These are phyloP conservation scores for Penicillium atrosanguineum DNA, from an alignment of 495 filamentous ascomycete genomes.

Conservation along the genomic window DNA sequence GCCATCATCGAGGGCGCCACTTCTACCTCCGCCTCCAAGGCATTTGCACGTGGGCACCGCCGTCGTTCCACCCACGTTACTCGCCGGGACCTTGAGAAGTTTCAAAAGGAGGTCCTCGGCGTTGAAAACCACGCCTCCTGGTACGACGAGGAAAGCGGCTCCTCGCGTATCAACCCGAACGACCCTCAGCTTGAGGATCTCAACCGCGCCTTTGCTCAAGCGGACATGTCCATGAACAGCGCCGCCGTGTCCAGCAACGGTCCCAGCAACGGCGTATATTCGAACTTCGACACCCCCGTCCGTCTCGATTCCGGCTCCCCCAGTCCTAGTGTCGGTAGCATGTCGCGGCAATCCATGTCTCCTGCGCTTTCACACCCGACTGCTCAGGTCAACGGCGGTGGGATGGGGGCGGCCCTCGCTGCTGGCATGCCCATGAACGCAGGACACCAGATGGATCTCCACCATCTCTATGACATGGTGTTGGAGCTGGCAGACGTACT, in stretches of 20 bases:
- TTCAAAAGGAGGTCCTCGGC: slow-evolving; percentile 42
- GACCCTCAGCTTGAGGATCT: slow-evolving; percentile 36
- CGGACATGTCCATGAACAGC: slow-evolving; percentile 39
- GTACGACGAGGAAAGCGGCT: slow-evolving; percentile 33
- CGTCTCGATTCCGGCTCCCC: slow-evolving; percentile 6
- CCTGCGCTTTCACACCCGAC: slow-evolving; percentile 33
- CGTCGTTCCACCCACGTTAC: slow-evolving; percentile 48
- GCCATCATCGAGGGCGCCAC: slow-evolving; percentile 39
- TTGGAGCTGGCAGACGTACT: slow-evolving; percentile 74
- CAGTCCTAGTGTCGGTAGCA: slow-evolving; percentile 33
- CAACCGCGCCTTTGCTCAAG: slow-evolving; percentile 37
- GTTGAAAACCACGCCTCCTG: slow-evolving; percentile 32
- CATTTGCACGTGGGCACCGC: slow-evolving; percentile 46
- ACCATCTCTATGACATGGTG: slow-evolving; percentile 80
- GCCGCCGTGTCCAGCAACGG: slow-evolving; percentile 30
- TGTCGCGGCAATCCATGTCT: slow-evolving; percentile 37
- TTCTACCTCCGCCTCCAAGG: slow-evolving; percentile 35
- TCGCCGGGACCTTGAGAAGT: slow-evolving; percentile 44
- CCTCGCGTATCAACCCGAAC: slow-evolving; percentile 25
- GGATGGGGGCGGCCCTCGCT: slow-evolving; percentile 56
- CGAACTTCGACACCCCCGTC: slow-evolving; percentile 31
- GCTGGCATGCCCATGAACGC: slow-evolving; percentile 63
- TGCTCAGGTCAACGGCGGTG: slow-evolving; percentile 52
- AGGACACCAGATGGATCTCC: slow-evolving; percentile 83
- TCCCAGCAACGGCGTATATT: slow-evolving; percentile 30